Evolutionary conservation across 306 rosid genomes (phyloP).

Genomic region (Rosa persica): DNA sequence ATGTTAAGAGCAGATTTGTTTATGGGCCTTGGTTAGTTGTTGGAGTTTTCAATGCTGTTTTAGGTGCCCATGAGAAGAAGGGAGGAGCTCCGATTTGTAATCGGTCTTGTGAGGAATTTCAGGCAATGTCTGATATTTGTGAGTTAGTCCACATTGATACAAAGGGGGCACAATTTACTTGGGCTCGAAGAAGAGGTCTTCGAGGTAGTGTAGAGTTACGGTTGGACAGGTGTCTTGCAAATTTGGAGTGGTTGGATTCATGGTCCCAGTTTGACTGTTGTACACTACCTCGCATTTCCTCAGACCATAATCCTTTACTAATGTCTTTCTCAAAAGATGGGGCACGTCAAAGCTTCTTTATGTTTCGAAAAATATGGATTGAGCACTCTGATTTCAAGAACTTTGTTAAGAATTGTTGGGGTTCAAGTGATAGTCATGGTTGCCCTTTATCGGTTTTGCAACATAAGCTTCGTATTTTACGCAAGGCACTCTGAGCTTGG

Average conservation of each 20-base stretch:
- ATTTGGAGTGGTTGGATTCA: background rate
- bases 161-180: background rate
- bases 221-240: background rate
- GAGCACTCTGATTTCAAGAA: no score
- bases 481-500: no score
- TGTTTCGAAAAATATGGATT: no score
- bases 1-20: background rate
- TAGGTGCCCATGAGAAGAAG: background rate
- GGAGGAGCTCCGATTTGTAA: background rate
- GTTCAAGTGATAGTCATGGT: no score
- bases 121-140: background rate
- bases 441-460: no score
- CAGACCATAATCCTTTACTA: background rate
- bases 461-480: no score
- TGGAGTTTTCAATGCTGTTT: background rate
- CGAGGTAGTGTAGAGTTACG: background rate
- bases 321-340: background rate
- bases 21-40: background rate
- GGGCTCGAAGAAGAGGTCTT: background rate
- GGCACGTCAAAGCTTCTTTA: no score
- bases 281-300: background rate
- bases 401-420: no score
- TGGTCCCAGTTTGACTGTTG: background rate
- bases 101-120: background rate
- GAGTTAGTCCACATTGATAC: background rate